Evolutionary conservation across 345 rosid species (phyloP).

Genomic region (Garcia nutans): DNA sequence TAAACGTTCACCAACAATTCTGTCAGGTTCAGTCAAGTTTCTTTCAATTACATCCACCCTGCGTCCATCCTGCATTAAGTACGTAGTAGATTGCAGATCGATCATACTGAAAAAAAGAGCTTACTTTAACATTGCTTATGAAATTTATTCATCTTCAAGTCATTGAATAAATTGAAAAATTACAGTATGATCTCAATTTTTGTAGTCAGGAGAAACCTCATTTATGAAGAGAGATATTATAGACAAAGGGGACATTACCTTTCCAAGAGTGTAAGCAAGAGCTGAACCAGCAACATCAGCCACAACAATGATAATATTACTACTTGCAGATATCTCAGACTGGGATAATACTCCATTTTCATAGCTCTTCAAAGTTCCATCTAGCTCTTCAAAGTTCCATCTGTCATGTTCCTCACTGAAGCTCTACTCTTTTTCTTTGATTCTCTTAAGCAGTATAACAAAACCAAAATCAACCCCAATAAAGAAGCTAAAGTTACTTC

Average conservation of each 20-base stretch:
- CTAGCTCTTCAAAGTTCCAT: not conserved
- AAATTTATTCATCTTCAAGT: too few relatives aligned
- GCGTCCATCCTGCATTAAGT: not conserved
- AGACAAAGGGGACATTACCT: not conserved
- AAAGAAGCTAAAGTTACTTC: not conserved
- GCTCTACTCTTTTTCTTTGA: not conserved
- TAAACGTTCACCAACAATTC: conserved; percentile 33
- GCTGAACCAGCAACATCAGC: not conserved
- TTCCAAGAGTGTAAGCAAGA: not conserved
- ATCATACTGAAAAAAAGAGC: too few relatives aligned
- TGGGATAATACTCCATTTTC: too few relatives aligned
- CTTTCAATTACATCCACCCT: conserved; percentile 8
- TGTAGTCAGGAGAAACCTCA: too few relatives aligned
- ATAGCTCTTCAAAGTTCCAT: too few relatives aligned
- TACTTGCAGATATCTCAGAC: not conserved
- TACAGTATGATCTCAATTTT: too few relatives aligned
- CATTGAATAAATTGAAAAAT: too few relatives aligned
- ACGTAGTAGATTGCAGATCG: too few relatives aligned
- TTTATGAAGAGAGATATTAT: too few relatives aligned
- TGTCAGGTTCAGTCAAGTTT: conserved; percentile 7
- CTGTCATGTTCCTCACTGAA: not conserved
- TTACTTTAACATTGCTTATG: too few relatives aligned
- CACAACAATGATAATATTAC: not conserved
- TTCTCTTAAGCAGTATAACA: not conserved
- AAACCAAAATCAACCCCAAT: not conserved